These are phyloP conservation scores for Carpinus viminea DNA, from an alignment of 306 rosid species.

Conservation along the genomic window DNA sequence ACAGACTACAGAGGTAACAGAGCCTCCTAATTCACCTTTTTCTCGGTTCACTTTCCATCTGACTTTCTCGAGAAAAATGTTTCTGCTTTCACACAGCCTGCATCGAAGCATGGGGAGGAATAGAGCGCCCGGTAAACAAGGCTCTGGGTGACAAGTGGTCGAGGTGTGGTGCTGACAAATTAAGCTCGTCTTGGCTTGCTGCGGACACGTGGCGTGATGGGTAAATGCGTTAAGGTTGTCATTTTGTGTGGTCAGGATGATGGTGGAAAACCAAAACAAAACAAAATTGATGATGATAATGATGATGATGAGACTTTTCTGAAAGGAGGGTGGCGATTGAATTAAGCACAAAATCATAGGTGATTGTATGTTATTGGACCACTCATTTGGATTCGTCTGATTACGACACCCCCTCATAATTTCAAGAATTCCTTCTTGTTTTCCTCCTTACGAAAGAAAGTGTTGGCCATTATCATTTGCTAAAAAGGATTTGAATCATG, in stretches of 20 bases:
- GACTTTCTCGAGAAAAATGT: slow-evolving; percentile 29
- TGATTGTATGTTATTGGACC: slow-evolving; percentile 7
- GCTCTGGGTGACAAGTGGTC: slow-evolving; percentile 25
- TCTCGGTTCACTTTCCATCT: slow-evolving; percentile 12
- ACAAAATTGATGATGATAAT: neutral
- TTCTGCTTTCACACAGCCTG: slow-evolving; percentile 1
- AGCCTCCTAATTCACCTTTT: too few species aligned
- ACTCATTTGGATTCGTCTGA: neutral
- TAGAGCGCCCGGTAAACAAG: slow-evolving; percentile 51
- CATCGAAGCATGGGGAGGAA: slow-evolving; percentile 45
- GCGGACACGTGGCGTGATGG: slow-evolving; percentile 36
- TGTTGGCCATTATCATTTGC: neutral
- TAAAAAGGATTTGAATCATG: neutral
- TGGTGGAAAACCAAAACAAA: too few species aligned
- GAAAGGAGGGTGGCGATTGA: slow-evolving; percentile 11
- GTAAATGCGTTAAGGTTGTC: slow-evolving; percentile 18
- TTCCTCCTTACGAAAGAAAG: too few species aligned
- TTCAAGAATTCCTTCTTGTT: too few species aligned
- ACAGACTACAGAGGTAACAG: neutral
- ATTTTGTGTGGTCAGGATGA: slow-evolving; percentile 3
- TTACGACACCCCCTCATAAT: too few species aligned
- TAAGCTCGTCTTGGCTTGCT: neutral
- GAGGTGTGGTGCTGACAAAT: slow-evolving; percentile 15
- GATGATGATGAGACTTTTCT: slow-evolving; percentile 22
- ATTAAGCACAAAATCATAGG: slow-evolving; percentile 37